A percentile compares a stretch with the other conserved stretches of the same genome.
phyloP scores from a whole-genome alignment of 73 alveolate species.

The Paramecium tetraurelia region DNA sequence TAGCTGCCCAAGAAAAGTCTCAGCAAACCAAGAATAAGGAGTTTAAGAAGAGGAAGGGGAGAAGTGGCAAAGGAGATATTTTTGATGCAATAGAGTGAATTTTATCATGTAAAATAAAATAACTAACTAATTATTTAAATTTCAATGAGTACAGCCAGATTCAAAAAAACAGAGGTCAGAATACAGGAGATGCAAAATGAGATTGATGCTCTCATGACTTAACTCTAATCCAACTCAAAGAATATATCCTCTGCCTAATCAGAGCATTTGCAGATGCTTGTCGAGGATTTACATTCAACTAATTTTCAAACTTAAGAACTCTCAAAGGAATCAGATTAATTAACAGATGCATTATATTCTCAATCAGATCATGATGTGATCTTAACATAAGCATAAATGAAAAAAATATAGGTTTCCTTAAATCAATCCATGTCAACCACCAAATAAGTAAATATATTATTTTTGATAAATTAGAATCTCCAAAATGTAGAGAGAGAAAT shows the following conservation, averaged over 20 bases:
- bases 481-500: neutral
- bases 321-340: neutral
- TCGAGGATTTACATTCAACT: neutral
- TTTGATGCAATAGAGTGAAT: conserved; percentile 2
- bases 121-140: conserved; percentile 18
- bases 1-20: neutral
- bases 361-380: neutral
- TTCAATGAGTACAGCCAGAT: neutral
- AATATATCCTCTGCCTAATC: neutral
- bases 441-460: neutral
- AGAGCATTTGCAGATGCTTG: neutral
- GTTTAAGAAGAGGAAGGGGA: conserved; percentile 4
- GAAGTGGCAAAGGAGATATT: neutral
- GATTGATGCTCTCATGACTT: neutral
- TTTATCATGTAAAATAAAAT: neutral
- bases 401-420: neutral
- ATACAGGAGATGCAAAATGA: neutral
- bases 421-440: neutral
- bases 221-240: neutral
- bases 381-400: neutral
- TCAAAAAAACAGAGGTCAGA: neutral
- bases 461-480: neutral
- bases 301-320: neutral
- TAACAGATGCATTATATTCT: neutral
- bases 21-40: neutral